phyloP scores from a whole-genome alignment of 768 basidiomycete genomes.

The Leccinum uliginosum region DNA sequence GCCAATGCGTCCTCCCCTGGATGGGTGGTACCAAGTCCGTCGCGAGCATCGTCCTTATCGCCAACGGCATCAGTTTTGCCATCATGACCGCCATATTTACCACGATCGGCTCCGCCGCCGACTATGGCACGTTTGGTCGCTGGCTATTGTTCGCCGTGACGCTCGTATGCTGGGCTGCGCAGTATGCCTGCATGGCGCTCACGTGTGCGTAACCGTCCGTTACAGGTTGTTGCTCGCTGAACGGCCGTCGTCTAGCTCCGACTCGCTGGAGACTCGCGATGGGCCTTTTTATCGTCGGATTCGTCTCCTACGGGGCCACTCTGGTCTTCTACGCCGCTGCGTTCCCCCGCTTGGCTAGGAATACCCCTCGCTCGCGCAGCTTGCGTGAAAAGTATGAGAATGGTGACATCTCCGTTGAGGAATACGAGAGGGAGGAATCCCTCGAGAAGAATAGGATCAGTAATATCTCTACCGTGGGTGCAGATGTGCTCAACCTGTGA shows the following conservation, averaged over 20 bases:
- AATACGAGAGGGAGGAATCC: slow-evolving; percentile 71
- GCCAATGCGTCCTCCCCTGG: slow-evolving; percentile 79
- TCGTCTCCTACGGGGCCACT: slow-evolving; percentile 75
- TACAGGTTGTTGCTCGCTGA: background rate
- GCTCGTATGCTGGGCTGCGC: slow-evolving; percentile 73
- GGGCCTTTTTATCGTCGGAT: slow-evolving; percentile 76
- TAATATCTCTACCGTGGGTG: slow-evolving; percentile 71
- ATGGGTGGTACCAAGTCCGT: slow-evolving; percentile 67
- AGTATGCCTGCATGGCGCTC: slow-evolving; percentile 72
- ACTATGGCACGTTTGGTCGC: slow-evolving; percentile 54
- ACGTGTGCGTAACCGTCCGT: slow-evolving; percentile 46
- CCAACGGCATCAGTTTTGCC: slow-evolving; percentile 74
- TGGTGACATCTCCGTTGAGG: slow-evolving; percentile 55
- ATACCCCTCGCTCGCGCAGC: slow-evolving; percentile 58
- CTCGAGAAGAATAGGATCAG: slow-evolving; percentile 83
- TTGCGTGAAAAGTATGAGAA: slow-evolving; percentile 53
- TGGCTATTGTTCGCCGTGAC: slow-evolving; percentile 75
- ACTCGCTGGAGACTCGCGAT: slow-evolving; percentile 72
- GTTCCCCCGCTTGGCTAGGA: slow-evolving; percentile 78
- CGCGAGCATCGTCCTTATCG: slow-evolving; percentile 69
- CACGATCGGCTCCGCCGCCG: slow-evolving; percentile 51
- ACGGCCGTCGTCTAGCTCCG: slow-evolving; percentile 39
- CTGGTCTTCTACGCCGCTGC: slow-evolving; percentile 76
- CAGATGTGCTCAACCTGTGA: background rate
- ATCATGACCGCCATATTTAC: slow-evolving; percentile 82